A percentile compares a stretch with the other conserved stretches of the same genome.
phyloP scores from a whole-genome alignment of 139 green algal genomes.

The Spirogloea muscicola region DNA sequence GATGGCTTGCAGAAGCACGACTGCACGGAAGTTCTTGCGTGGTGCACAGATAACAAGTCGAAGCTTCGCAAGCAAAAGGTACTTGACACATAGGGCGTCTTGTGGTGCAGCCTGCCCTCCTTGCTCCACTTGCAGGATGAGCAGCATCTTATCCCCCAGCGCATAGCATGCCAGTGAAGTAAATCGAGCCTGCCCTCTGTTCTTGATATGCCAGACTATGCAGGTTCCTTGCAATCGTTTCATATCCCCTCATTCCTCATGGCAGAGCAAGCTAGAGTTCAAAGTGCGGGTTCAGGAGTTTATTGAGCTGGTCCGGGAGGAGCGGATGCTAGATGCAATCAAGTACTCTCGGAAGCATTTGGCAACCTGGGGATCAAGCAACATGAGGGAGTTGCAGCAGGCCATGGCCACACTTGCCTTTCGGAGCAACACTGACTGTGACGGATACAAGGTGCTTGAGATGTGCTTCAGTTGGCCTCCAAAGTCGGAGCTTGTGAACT shows the following conservation, averaged over 20 bases:
- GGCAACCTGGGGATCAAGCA: slow-evolving; percentile 60
- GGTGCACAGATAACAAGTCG: slow-evolving; percentile 68
- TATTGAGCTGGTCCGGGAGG: slow-evolving; percentile 78
- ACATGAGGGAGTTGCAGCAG: slow-evolving; percentile 80
- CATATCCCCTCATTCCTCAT: neutral
- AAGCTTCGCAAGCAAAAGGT: slow-evolving; percentile 70
- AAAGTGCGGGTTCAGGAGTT: slow-evolving; percentile 85
- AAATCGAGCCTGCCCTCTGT: neutral
- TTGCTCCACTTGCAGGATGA: neutral
- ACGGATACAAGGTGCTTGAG: slow-evolving; percentile 51
- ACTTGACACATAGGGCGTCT: neutral
- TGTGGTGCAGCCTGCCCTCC: too few species aligned
- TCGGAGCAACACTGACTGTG: slow-evolving; percentile 51
- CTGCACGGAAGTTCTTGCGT: slow-evolving; percentile 68
- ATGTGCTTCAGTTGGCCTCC: neutral
- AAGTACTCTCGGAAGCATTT: slow-evolving; percentile 73
- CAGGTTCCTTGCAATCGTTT: neutral
- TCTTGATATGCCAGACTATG: neutral
- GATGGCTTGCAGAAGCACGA: slow-evolving; percentile 60
- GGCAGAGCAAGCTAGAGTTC: slow-evolving; percentile 78
- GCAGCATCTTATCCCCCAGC: neutral
- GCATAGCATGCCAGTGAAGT: neutral
- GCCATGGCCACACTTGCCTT: slow-evolving; percentile 77
- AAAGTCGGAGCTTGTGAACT: neutral
- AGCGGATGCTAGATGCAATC: slow-evolving; percentile 64